Base-by-base conservation (phyloP, 169 alveolate species). In the Plasmodium relictum region DNA sequence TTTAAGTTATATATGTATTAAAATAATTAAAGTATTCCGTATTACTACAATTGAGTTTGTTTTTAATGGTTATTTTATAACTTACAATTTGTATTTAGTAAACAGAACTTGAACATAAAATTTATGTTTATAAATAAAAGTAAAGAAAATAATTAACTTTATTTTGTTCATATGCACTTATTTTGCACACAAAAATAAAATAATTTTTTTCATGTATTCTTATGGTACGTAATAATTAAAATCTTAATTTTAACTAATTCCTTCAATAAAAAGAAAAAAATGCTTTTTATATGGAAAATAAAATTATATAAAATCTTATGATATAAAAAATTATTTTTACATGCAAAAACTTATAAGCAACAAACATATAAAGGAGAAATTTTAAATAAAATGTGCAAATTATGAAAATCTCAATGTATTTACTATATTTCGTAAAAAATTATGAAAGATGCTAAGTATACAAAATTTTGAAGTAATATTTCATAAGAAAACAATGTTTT, bases 151-250 rank as follows among this genome's bases (percentile, higher is more conserved):
- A 56, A 14, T 56, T 14, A 14, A 6, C 22, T 16, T 56, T 22
- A 2, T 31, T 0, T 18, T 9, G 20, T 18, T 56, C 39, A 56
- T 41, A 31, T 73, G 86, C 86, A 73, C 86, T 73, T 73, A 73
- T 73, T 73, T 73, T 73, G 86, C 86, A 73, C 86, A 73, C 63
- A 73, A 37, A 56, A 31, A 59, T 20, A 37, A 24, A 56, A 56
- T 22, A n/a, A 54, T 73, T 62, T 9, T 1, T 3, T 9, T 62
- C 10, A 5, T 62, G 42, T 62, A 24, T 62, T 62, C 50, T 20
- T 62, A 9, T 22, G 66, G 71, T 12, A 73, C 86, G 72, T 73
- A n/a, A 26, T 26, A 54, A 54, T 26, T 52, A 72, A 26, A 59
- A 26, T 14, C 26, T 0, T 62, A 39, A 54, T 52, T 56, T 52